These are phyloP conservation scores for Ogataea trehalophila DNA, from an alignment of 805 yeast genomes.

Conservation along the genomic window DNA sequence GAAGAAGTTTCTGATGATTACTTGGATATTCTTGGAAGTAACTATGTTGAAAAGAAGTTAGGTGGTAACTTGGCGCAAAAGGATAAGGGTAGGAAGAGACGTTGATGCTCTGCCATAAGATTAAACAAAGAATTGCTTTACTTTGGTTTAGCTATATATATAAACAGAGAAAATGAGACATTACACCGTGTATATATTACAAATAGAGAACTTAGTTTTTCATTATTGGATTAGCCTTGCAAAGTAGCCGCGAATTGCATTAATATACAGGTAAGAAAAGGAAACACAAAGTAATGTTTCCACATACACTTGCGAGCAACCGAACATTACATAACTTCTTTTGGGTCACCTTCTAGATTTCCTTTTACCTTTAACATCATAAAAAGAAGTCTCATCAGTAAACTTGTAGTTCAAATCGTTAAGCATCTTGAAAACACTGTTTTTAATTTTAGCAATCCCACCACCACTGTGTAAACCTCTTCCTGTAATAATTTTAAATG, in stretches of 20 bases:
- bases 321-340: background rate
- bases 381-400: conserved; percentile 42
- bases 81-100: conserved; percentile 25
- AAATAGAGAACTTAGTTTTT: no score
- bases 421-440: conserved; percentile 38
- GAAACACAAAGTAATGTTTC: background rate
- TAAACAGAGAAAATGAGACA: no score
- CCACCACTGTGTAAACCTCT: conserved; percentile 64
- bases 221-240: no score
- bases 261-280: no score
- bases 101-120: conserved; percentile 4
- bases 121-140: background rate
- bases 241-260: no score
- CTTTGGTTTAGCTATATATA: no score
- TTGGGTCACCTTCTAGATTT: background rate
- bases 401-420: conserved; percentile 34
- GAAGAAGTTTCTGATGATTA: conserved; percentile 38
- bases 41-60: conserved; percentile 31
- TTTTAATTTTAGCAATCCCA: conserved; percentile 48
- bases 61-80: conserved; percentile 33
- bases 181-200: conserved; percentile 2
- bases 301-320: background rate
- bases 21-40: conserved; percentile 52
- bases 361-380: conserved; percentile 39
- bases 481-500: conserved; percentile 55